A percentile compares a stretch with the other conserved stretches of the same genome.
Evolutionary conservation across 2,329 filamentous ascomycete genomes (phyloP).

Genomic region (Neocatenulostroma microsporum): DNA sequence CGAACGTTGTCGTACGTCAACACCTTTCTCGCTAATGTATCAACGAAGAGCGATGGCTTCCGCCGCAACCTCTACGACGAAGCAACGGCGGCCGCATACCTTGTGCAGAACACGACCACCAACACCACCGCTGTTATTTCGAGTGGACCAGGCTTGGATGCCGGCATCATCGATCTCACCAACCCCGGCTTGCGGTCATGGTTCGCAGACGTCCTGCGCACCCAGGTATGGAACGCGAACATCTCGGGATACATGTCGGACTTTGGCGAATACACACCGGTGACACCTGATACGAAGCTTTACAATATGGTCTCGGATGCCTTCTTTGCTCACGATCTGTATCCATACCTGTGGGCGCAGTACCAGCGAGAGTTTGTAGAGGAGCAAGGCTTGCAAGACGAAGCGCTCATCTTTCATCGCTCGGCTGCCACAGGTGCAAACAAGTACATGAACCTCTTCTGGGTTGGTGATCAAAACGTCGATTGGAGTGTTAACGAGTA

Average conservation of each 20-base stretch:
- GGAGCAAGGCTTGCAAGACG: constrained; percentile 22
- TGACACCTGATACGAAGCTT: constrained; percentile 24
- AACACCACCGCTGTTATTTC: constrained; percentile 30
- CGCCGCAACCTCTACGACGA: constrained; percentile 28
- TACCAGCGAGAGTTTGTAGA: constrained; percentile 27
- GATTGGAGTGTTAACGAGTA: constrained; percentile 30
- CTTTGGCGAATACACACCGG: constrained; percentile 31
- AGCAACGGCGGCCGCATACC: constrained; percentile 24
- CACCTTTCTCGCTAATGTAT: constrained; percentile 30
- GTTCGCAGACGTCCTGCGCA: constrained; percentile 28
- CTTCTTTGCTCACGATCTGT: constrained; percentile 31
- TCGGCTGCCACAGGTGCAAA: constrained; percentile 28
- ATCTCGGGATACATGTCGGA: constrained; percentile 32
- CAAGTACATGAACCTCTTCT: constrained; percentile 32
- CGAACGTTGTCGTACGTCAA: constrained; percentile 30
- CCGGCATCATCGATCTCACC: constrained; percentile 32
- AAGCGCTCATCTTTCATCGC: constrained; percentile 31
- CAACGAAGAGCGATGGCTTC: constrained; percentile 27
- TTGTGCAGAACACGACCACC: constrained; percentile 31
- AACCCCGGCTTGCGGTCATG: constrained; percentile 27
- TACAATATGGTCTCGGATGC: constrained; percentile 24
- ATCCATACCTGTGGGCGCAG: constrained; percentile 29
- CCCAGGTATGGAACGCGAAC: constrained; percentile 31
- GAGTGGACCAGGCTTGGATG: constrained; percentile 31
- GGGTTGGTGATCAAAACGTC: constrained; percentile 33